These are phyloP conservation scores for Pleurotus ostreatus DNA, from an alignment of 768 basidiomycete genomes.

Conservation along the genomic window DNA sequence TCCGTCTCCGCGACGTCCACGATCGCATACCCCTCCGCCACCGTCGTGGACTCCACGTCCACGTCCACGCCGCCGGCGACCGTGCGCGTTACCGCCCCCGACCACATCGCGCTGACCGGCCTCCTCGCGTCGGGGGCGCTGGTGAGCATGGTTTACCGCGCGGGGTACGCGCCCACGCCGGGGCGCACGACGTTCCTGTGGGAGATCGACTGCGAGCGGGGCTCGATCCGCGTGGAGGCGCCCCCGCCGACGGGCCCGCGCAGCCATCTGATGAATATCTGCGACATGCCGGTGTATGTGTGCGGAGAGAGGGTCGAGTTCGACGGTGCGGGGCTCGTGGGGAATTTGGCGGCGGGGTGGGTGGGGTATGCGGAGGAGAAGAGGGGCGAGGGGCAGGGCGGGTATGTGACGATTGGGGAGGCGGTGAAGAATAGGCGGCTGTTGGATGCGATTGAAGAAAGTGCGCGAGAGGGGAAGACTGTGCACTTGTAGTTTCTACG, in stretches of 20 bases:
- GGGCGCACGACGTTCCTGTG: background rate
- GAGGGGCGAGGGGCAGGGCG: background rate
- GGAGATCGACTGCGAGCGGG: background rate
- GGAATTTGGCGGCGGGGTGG: background rate
- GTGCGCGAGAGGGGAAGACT: background rate
- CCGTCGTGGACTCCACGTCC: constrained; percentile 17
- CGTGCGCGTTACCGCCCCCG: constrained; percentile 14
- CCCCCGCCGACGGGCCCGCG: background rate
- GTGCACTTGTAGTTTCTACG: background rate
- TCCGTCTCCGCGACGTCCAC: constrained; percentile 21
- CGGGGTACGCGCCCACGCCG: constrained; percentile 8
- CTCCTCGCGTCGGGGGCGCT: constrained; percentile 25
- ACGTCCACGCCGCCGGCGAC: constrained; percentile 18
- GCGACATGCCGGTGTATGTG: background rate
- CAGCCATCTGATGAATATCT: background rate
- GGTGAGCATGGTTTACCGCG: constrained; percentile 21
- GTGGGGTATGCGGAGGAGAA: background rate
- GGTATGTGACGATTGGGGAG: background rate
- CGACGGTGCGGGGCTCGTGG: background rate
- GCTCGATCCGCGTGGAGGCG: background rate
- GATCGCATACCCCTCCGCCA: constrained; percentile 20
- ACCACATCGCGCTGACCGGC: constrained; percentile 26
- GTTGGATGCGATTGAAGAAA: background rate
- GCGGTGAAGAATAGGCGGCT: background rate
- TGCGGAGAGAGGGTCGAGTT: background rate